These are phyloP conservation scores for Oryza punctata DNA, from an alignment of 176 grass and related monocot genomes.

Conservation along the genomic window DNA sequence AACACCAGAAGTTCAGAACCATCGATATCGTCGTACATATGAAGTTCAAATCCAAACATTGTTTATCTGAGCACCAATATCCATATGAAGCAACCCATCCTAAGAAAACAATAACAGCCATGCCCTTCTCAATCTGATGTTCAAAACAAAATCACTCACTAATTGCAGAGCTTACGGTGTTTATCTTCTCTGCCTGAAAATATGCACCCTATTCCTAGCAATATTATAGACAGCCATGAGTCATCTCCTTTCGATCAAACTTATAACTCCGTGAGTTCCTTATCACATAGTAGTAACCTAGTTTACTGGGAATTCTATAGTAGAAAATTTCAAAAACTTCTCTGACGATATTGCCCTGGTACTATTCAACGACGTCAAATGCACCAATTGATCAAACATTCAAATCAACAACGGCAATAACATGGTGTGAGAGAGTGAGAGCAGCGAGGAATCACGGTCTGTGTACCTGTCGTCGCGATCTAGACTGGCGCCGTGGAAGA, in stretches of 20 bases:
- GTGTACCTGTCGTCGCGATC: constrained; percentile 47
- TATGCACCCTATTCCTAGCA: neutral
- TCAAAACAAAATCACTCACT: neutral
- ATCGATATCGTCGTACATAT: too few relatives aligned
- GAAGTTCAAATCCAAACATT: constrained; percentile 3
- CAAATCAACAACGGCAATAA: constrained; percentile 6
- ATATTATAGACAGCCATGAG: neutral
- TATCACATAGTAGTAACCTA: too few relatives aligned
- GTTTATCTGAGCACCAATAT: neutral
- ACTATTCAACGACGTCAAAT: neutral
- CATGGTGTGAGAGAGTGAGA: neutral
- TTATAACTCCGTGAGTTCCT: too few relatives aligned
- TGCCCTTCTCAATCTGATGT: constrained; percentile 1
- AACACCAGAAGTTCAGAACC: neutral
- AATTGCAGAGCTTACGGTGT: neutral
- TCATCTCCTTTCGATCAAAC: neutral
- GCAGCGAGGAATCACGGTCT: constrained; percentile 5
- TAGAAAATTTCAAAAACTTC: too few relatives aligned
- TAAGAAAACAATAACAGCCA: neutral
- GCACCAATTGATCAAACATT: neutral
- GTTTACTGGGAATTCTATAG: neutral
- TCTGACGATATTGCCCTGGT: constrained; percentile 6
- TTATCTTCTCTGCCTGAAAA: neutral
- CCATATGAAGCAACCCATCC: neutral
- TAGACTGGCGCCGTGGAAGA: constrained; percentile 48